Base-by-base conservation (phyloP, 2,329 filamentous ascomycete genomes). In the Cladophialophora psammophila region DNA sequence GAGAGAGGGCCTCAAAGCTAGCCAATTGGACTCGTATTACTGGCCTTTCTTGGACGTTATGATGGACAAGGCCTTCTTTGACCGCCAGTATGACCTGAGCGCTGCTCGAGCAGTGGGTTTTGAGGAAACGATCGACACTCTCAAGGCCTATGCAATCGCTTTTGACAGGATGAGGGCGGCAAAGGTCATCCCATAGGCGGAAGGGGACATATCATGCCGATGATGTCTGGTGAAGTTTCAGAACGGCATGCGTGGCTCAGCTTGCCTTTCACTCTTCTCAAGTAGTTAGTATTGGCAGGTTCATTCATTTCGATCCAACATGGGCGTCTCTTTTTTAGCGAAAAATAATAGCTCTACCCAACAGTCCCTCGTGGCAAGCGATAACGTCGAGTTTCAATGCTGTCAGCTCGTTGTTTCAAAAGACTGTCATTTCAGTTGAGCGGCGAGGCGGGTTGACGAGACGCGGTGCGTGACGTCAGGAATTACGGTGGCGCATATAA, bases 131-230 rank as follows among this genome's bases (percentile, higher is more conserved):
- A 60, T 73, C 2, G 69, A 70, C 45, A 71, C 67, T 7, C 66
- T 69, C 12, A 64, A 69, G 13, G 72, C 70, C 63, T 73, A 74
- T 35, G 68, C 50, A 15, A 58, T 61, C 15, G 73, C 73, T 1
- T 75, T 76, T 67, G 71, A 76, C 59, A 63, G 74, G 32, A 69
- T 76, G 61, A 66, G 69, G 12, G 64, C 67, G 8, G 74, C 74
- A 6, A 72, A 67, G 50, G 42, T 69, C 20, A 69, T 69, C 48
- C 65, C 67, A 36, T 60, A 50, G 9, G 40, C 8, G 26, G 38
- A 31, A 42, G 13, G 15, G 15, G 35, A 7, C 9, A n/a, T 34
- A 7, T 59, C 10, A 31, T 9, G 15, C 15, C 1, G 40, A 45
- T 18, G 45, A 5, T 50, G 18, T 26, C 18, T 10, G 45, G 18